Evolutionary conservation across 176 grass and related monocot genomes (phyloP).

Genomic region (Carex myosuroides): DNA sequence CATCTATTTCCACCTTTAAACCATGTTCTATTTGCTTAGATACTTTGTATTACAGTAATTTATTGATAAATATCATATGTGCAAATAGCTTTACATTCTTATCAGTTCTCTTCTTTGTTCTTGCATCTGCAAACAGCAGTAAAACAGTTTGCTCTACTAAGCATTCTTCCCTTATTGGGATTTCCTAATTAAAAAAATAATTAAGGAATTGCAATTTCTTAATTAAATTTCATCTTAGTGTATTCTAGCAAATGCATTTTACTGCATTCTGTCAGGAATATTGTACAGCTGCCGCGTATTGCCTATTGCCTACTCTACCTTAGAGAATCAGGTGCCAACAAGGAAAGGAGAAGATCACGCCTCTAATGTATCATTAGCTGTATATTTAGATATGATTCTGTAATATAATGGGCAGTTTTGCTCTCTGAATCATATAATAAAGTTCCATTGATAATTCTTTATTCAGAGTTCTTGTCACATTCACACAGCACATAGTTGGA

Average conservation of each 20-base stretch:
- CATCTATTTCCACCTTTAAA: not conserved
- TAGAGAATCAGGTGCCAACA: no score
- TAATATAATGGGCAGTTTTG: not conserved
- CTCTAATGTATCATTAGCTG: not conserved
- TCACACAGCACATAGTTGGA: not conserved
- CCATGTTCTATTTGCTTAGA: not conserved
- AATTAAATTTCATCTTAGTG: no score
- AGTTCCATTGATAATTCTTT: no score
- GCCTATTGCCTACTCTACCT: no score
- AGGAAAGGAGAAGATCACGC: no score
- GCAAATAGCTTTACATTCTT: not conserved
- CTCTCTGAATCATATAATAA: no score
- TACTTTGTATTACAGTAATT: not conserved
- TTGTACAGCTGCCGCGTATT: no score
- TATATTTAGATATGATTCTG: not conserved
- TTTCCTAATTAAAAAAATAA: not conserved
- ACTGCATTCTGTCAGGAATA: not conserved
- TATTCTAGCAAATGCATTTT: no score
- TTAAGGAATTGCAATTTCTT: not conserved
- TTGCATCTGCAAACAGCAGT: not conserved
- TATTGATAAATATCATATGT: not conserved
- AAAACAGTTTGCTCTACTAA: not conserved
- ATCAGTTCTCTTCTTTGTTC: not conserved
- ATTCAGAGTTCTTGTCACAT: no score
- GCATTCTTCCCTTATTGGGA: not conserved